Conservation (phyloP, 352 stramenopile genomes). For the Globisporangium barbulae region DNA sequence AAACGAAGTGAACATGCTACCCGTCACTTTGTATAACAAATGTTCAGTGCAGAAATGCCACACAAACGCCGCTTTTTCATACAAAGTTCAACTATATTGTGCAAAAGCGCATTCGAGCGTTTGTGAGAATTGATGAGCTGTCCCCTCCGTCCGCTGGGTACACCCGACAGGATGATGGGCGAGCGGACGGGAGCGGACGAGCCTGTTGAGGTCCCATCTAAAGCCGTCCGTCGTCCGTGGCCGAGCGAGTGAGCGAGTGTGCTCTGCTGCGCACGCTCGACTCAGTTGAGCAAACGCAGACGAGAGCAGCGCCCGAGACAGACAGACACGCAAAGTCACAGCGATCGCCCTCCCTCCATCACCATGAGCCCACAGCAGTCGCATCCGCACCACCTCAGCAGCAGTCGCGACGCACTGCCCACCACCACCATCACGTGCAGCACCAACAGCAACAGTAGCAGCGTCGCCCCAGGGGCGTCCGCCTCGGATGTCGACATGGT, state of each 20-base stretch:
- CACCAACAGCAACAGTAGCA: neutral
- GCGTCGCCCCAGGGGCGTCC: neutral
- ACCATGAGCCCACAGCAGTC: conserved; percentile 1
- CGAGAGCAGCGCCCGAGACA: neutral
- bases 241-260: conserved; percentile 2
- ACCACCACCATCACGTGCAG: neutral
- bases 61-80: too few relatives aligned
- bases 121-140: too few relatives aligned
- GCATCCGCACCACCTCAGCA: neutral
- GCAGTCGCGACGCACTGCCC: neutral
- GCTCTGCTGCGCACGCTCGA: neutral
- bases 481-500: conserved; percentile 1
- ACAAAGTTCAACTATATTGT: too few relatives aligned
- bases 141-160: neutral
- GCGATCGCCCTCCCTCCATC: neutral
- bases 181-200: neutral
- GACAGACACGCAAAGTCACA: neutral
- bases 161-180: neutral
- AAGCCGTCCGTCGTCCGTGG: conserved; percentile 10
- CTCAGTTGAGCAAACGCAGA: conserved; percentile 14
- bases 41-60: too few relatives aligned
- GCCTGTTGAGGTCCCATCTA: conserved; percentile 12
- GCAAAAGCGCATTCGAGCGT: too few relatives aligned
- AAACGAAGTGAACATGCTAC: too few relatives aligned
- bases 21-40: too few relatives aligned